Base-by-base conservation (phyloP, 108 stramenopile species). In the Nitzschia inconspicua region DNA sequence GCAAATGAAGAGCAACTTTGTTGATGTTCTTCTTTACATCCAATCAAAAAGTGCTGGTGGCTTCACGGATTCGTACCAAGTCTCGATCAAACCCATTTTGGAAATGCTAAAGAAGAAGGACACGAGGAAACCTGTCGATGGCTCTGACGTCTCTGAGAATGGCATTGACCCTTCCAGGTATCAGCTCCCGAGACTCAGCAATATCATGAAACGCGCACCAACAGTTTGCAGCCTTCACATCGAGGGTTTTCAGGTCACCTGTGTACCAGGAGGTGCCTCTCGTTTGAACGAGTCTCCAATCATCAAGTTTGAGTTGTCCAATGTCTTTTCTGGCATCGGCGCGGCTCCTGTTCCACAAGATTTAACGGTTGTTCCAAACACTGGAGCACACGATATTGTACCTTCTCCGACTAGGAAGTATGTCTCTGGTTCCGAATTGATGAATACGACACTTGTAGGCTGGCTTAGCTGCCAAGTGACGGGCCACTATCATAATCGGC, bases 401-500 rank as follows among this genome's bases (percentile, higher is more conserved):
- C 47, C 24, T 43, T 39, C 36, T 65, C 25, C 52, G 22, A n/a
- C n/a, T n/a, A 26, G 47, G 41, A 47, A 70, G 1, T 55, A 70
- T 11, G 34, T 61, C 3, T 13, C 59, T 10, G 60, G 58, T 37
- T 2, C 25, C 13, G 64, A 68, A 13, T 5, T 70, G 13, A 50
- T 37, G 52, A 57, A 60, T 31, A n/a, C 42, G 7, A 57, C 56
- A 24, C 50, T 75, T 39, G 70, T 50, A 11, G 63, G 66, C n/a
- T 83, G 82, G 77, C 23, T 78, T 8, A 57, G 50, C 10, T 75
- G 53, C 60, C 47, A 81, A 36, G 26, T 85, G 13, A 61, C 66
- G 8, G 84, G 79, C n/a, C 66, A 77, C 42, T 88, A 84, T 73
- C 83, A 84, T 68, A 92, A 92, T 35, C 62, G 79, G 1, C 59